A percentile compares a stretch with the other conserved stretches of the same genome.
phyloP scores from a whole-genome alignment of 768 basidiomycete species.

The Kwoniella dejecticola region DNA sequence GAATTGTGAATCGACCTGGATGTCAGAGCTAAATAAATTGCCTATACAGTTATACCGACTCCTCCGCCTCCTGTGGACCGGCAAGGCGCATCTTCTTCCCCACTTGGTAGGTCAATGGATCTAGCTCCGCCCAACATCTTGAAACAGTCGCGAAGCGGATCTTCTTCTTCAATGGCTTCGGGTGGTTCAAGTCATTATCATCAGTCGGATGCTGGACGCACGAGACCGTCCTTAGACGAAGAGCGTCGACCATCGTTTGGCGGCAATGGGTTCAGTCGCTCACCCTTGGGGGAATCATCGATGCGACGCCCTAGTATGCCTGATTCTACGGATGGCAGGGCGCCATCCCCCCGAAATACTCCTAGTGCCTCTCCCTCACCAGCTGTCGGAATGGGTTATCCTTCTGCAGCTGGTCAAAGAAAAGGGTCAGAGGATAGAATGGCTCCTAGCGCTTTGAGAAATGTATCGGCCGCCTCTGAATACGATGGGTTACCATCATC shows the following conservation, averaged over 20 bases:
- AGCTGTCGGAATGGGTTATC: slow-evolving; percentile 12
- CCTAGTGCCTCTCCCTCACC: neutral
- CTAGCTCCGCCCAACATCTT: slow-evolving; percentile 30
- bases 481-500: slow-evolving; percentile 10
- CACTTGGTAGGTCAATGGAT: slow-evolving; percentile 24
- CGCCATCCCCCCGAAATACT: slow-evolving; percentile 13
- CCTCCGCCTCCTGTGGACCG: slow-evolving; percentile 18
- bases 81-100: slow-evolving; percentile 22
- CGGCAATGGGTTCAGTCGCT: slow-evolving; percentile 17
- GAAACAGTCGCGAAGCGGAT: slow-evolving; percentile 32
- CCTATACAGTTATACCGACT: slow-evolving; percentile 1
- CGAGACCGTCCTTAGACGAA: slow-evolving; percentile 29
- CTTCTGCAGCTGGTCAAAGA: neutral
- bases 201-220: slow-evolving; percentile 18
- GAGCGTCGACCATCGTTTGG: slow-evolving; percentile 26
- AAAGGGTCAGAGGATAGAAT: slow-evolving; percentile 19
- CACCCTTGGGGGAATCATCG: slow-evolving; percentile 28
- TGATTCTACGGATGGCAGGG: slow-evolving; percentile 2
- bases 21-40: no score
- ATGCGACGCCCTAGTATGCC: slow-evolving; percentile 15
- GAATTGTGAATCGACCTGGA: no score
- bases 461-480: slow-evolving; percentile 20
- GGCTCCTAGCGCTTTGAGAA: slow-evolving; percentile 13
- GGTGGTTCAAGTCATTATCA: slow-evolving; percentile 29
- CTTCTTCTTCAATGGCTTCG: slow-evolving; percentile 38